Base-by-base conservation (phyloP, 2,329 filamentous ascomycete species). In the Phoma sp. region DNA sequence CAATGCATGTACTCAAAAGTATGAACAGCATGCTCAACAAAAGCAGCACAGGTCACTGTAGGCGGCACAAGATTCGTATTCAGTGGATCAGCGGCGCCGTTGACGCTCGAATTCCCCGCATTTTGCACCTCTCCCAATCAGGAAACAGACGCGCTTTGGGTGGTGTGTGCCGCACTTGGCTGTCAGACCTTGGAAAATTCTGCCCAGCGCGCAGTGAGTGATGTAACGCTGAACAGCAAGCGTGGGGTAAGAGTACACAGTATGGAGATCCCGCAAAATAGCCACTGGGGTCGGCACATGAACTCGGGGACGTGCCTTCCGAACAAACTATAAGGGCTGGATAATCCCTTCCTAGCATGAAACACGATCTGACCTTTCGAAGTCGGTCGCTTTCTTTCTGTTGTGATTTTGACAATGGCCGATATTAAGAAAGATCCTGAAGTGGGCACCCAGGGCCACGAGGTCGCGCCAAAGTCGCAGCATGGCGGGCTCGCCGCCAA, bases 401-500 rank as follows among this genome's bases (percentile, higher is more conserved):
- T 41, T 25, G 30, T 44, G 14, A 24, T 45, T 46, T 18, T 42
- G 18, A 55, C 7, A 46, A 56, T 56, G 53, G 53, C 47, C 43
- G 53, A 56, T 35, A 51, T 56, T 22, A 56, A 47, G 47, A 56
- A 56, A 44, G 38, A 52, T 25, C 6, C 33, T 22, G 53, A 43
- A 27, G 47, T 51, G 47, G 38, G 47, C 38, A 22, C 47, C 10
- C 42, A 47, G 23, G 47, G 47, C 33, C 53, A 56, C n/a, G 47
- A 51, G 43, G 24, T 56, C 14, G 47, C 47, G 18, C 53, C 53
- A 25, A 44, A 42, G 33, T 23, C 53, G 10, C 22, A 27, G 14
- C 45, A 41, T n/a, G 44, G 44, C 47, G 59, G 58, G 0, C 51
- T 64, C 8, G 65, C 62, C 13, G 62, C 64, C 36, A 64, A 54